Conservation (phyloP, 2,329 filamentous ascomycete species). For the Beauveria sp. region DNA sequence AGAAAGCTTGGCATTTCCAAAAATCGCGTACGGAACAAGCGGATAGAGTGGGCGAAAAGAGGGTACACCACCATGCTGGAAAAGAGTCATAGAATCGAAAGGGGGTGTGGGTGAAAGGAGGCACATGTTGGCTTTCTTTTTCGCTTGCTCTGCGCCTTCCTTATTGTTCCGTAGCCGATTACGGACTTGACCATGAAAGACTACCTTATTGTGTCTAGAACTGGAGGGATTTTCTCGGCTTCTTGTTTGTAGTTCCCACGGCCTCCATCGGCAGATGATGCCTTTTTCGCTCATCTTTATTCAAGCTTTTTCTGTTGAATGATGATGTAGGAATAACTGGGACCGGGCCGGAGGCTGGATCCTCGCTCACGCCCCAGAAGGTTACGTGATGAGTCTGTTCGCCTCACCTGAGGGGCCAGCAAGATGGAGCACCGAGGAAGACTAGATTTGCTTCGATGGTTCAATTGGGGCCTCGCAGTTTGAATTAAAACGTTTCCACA, state of each 20-base stretch:
- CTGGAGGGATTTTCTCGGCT: no score
- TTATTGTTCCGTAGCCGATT: neutral
- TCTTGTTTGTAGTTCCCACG: no score
- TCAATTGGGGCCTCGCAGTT: neutral
- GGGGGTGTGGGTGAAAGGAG: neutral
- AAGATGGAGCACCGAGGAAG: neutral
- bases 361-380: neutral
- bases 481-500: neutral
- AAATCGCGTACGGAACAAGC: slow-evolving; percentile 2
- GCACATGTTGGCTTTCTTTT: neutral
- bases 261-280: no score
- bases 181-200: neutral
- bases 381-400: slow-evolving; percentile 1
- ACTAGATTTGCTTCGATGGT: neutral
- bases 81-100: neutral
- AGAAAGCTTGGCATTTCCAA: neutral
- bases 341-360: neutral
- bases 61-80: neutral
- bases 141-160: neutral
- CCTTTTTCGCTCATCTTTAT: no score
- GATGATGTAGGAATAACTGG: neutral
- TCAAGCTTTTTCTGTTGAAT: no score
- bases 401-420: slow-evolving; percentile 1
- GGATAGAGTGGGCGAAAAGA: neutral
- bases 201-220: neutral